A percentile compares a stretch with the other conserved stretches of the same genome.
phyloP scores from a whole-genome alignment of 192 early-diverging fungal genomes.

The Podila minutissima region DNA sequence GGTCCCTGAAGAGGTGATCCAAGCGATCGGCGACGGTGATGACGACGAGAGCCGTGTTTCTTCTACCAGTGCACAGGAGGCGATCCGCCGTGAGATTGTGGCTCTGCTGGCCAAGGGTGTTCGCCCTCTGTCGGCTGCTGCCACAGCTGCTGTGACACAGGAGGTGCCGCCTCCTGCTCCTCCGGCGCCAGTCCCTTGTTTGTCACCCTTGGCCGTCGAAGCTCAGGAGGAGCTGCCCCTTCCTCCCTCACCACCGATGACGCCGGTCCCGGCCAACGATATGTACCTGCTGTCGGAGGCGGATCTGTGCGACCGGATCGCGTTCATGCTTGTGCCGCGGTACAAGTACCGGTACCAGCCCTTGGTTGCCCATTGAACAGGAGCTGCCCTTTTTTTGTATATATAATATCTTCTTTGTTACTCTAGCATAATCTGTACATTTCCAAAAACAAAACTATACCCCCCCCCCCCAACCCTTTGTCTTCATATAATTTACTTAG shows the following conservation, averaged over 20 bases:
- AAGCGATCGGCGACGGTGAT: neutral
- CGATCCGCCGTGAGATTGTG: slow-evolving; percentile 2
- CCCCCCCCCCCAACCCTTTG: neutral
- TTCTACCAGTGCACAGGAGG: neutral
- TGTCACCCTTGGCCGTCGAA: slow-evolving; percentile 42
- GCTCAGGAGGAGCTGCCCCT: slow-evolving; percentile 27
- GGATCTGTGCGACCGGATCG: slow-evolving; percentile 18
- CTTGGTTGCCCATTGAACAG: slow-evolving; percentile 9
- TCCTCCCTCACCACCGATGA: neutral
- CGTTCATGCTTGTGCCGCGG: slow-evolving; percentile 38
- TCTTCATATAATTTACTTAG: too few relatives aligned
- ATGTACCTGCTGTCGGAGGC: too few relatives aligned
- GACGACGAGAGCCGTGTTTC: neutral
- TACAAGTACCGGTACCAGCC: slow-evolving; percentile 40
- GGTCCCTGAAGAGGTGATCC: neutral
- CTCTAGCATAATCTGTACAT: neutral
- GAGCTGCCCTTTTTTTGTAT: neutral
- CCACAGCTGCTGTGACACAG: neutral
- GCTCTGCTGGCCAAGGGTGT: neutral
- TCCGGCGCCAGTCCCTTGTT: neutral
- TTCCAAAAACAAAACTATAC: neutral
- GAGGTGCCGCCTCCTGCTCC: neutral
- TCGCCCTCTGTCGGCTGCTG: neutral
- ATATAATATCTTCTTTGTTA: slow-evolving; percentile 1
- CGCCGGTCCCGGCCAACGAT: neutral